Percentiles rank a stretch among this genome's conserved stretches.
phyloP scores from a whole-genome alignment of 75 land plant genomes.

The Azolla pinnata region DNA sequence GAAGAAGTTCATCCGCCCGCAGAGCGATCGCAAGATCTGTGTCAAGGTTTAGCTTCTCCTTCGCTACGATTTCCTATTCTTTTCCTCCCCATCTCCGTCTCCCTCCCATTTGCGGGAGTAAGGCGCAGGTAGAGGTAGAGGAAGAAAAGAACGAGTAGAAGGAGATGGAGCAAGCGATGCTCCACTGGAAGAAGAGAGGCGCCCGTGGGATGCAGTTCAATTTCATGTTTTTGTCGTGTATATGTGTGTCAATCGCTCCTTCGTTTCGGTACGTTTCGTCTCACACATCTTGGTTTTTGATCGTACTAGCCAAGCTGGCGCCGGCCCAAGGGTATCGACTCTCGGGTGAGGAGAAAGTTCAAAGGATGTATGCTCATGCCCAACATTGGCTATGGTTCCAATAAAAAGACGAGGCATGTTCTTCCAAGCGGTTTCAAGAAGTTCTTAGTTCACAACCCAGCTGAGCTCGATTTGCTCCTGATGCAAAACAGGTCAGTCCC shows the following conservation, averaged over 20 bases:
- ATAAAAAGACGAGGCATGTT: constrained; percentile 81
- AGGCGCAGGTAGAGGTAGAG: too few relatives aligned
- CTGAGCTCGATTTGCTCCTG: constrained; percentile 64
- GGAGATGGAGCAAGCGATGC: too few relatives aligned
- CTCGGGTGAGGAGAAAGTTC: constrained; percentile 77
- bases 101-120: too few relatives aligned
- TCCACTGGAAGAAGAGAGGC: too few relatives aligned
- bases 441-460: constrained; percentile 63
- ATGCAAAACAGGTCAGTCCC: constrained; percentile 67
- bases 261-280: neutral
- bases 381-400: constrained; percentile 84
- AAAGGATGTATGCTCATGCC: constrained; percentile 79
- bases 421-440: constrained; percentile 75
- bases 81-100: too few relatives aligned
- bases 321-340: constrained; percentile 89
- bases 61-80: too few relatives aligned
- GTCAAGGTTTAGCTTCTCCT: too few relatives aligned
- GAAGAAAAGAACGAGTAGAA: too few relatives aligned
- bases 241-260: too few relatives aligned
- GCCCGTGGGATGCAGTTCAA: too few relatives aligned
- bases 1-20: constrained; percentile 80
- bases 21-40: constrained; percentile 28
- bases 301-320: constrained; percentile 75
- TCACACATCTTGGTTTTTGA: too few relatives aligned
- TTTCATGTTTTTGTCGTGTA: too few relatives aligned